Evolutionary conservation across 2,329 filamentous ascomycete species (phyloP).

Genomic region (Talaromyces pinophilus): DNA sequence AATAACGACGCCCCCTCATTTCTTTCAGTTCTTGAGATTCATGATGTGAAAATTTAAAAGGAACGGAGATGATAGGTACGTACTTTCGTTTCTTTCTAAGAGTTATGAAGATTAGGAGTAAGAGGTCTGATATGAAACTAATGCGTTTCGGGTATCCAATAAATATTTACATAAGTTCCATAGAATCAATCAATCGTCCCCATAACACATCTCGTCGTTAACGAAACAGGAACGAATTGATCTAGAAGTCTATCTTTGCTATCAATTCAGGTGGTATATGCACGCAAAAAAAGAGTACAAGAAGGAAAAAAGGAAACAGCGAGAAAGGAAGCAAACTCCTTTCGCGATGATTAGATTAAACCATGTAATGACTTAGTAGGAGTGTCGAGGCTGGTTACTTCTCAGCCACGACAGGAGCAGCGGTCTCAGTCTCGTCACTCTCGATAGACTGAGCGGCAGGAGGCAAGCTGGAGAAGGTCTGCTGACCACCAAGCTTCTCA

Average conservation of each 20-base stretch:
- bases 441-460: conserved; percentile 32
- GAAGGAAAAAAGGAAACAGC: neutral
- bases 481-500: conserved; percentile 33
- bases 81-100: too few relatives aligned
- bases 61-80: too few relatives aligned
- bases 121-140: neutral
- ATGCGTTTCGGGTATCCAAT: conserved; percentile 12
- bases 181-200: neutral
- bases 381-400: conserved; percentile 1
- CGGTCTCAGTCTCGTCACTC: conserved; percentile 18
- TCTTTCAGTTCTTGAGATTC: neutral
- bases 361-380: neutral
- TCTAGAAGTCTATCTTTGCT: conserved; percentile 11
- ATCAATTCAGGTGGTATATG: neutral
- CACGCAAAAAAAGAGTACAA: neutral
- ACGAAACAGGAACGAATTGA: neutral
- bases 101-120: too few relatives aligned
- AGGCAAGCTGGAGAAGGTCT: conserved; percentile 37
- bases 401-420: neutral
- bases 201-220: conserved; percentile 1
- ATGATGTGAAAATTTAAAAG: too few relatives aligned
- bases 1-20: neutral
- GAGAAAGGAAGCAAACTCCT: neutral
- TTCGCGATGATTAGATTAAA: conserved; percentile 8
- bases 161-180: conserved; percentile 8